A percentile compares a stretch with the other conserved stretches of the same genome.
Conservation (phyloP, 805 yeast species). For the Blastobotrys americana region DNA sequence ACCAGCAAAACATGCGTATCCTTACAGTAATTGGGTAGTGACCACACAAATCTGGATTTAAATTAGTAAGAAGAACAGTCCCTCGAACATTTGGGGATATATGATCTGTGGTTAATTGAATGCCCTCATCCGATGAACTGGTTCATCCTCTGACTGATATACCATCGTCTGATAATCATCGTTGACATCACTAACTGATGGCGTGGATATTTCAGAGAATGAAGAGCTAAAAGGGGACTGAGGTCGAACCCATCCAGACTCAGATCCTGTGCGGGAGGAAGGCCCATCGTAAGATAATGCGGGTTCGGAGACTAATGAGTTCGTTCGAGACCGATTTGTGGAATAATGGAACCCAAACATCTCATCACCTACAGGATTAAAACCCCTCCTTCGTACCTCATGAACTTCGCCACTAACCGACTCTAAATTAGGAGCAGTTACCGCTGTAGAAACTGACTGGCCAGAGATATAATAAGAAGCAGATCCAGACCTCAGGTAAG, state of each 20-base stretch:
- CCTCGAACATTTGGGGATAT: too few species aligned
- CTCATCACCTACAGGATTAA: not conserved
- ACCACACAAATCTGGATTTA: too few species aligned
- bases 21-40: too few species aligned
- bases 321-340: not conserved
- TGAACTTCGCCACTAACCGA: not conserved
- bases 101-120: too few species aligned
- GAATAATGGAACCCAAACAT: slow-evolving; percentile 2
- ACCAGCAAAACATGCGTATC: too few species aligned
- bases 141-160: slow-evolving; percentile 12
- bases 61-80: too few species aligned
- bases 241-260: slow-evolving; percentile 12
- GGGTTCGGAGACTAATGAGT: slow-evolving; percentile 3
- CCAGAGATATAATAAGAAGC: slow-evolving; percentile 15
- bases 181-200: slow-evolving; percentile 12
- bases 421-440: not conserved
- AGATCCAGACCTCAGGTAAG: slow-evolving; percentile 3
- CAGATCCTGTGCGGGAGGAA: not conserved
- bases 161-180: slow-evolving; percentile 13
- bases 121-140: not conserved
- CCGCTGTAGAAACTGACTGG: slow-evolving; percentile 9
- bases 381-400: not conserved
- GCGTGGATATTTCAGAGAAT: slow-evolving; percentile 16
- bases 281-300: slow-evolving; percentile 1
- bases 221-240: slow-evolving; percentile 10